Conservation (phyloP, 1,139 yeast genomes). For the Debaryomyces singareniensis region DNA sequence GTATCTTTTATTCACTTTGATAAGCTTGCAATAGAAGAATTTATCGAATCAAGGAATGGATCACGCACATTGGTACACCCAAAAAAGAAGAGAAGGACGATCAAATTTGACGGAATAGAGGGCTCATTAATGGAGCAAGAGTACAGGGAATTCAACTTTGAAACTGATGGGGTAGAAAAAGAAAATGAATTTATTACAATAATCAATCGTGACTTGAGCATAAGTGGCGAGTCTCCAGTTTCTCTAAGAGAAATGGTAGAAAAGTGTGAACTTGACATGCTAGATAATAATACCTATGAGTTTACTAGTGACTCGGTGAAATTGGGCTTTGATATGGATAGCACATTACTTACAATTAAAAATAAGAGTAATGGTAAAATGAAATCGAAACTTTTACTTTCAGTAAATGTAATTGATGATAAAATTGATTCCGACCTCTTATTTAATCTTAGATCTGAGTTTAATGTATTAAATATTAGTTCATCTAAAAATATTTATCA, state of each 20-base stretch:
- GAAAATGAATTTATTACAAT: neutral
- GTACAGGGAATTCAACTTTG: too few relatives aligned
- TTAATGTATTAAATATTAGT: conserved; percentile 9
- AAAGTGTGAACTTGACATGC: too few relatives aligned
- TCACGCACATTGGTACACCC: too few relatives aligned
- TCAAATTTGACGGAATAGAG: too few relatives aligned
- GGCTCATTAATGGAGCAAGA: too few relatives aligned
- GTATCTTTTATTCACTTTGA: too few relatives aligned
- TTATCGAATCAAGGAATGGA: conserved; percentile 9
- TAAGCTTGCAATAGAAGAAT: conserved; percentile 5
- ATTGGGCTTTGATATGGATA: conserved; percentile 6
- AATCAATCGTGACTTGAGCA: neutral
- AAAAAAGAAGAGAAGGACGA: too few relatives aligned
- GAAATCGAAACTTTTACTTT: conserved; percentile 9
- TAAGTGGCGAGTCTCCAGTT: neutral
- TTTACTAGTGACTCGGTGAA: conserved; percentile 6
- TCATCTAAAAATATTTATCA: conserved; percentile 8
- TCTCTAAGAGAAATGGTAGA: too few relatives aligned
- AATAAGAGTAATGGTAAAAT: conserved; percentile 9
- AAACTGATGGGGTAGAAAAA: neutral
- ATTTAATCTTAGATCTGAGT: conserved; percentile 8
- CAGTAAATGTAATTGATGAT: conserved; percentile 7
- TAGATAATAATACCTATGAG: too few relatives aligned
- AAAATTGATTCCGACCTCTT: conserved; percentile 1
- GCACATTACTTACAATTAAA: conserved; percentile 7